Evolutionary conservation across 108 stramenopile genomes (phyloP).

Genomic region (Fragilaria crotonensis): DNA sequence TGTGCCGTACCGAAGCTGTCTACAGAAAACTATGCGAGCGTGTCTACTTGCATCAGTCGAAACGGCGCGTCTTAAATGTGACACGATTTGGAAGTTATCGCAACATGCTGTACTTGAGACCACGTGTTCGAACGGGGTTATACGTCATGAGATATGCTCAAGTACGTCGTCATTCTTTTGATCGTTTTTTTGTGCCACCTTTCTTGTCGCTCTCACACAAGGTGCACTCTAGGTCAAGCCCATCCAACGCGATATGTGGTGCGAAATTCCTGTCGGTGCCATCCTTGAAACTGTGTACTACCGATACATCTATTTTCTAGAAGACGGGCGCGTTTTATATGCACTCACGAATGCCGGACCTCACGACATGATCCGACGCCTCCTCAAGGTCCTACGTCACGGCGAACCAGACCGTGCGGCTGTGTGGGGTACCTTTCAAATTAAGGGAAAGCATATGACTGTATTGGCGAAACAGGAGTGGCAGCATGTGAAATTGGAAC

Average conservation of each 20-base stretch:
- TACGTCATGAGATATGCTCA: conserved; percentile 64
- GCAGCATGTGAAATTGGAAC: conserved; percentile 37
- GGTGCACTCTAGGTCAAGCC: conserved; percentile 18
- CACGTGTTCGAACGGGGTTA: conserved; percentile 62
- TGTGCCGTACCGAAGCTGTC: conserved; percentile 64
- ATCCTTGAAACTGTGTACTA: conserved; percentile 71
- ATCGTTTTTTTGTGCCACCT: background rate
- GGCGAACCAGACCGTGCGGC: conserved; percentile 32
- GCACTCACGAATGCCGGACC: conserved; percentile 59
- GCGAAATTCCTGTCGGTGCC: conserved; percentile 72
- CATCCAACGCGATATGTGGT: conserved; percentile 84
- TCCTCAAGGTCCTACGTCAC: conserved; percentile 36
- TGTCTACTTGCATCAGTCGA: conserved; percentile 66
- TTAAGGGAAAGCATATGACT: conserved; percentile 47
- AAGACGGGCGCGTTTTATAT: conserved; percentile 76
- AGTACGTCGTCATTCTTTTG: background rate
- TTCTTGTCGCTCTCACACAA: background rate
- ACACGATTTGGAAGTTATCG: conserved; percentile 60
- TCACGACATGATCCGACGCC: conserved; percentile 63
- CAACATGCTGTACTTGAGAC: conserved; percentile 65
- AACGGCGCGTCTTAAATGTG: conserved; percentile 53
- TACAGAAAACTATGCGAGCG: conserved; percentile 65
- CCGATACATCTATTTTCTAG: conserved; percentile 72
- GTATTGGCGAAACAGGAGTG: conserved; percentile 55
- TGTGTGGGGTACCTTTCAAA: conserved; percentile 66